Conservation (phyloP, 176 grass and related monocot genomes). For the Aegilops speltoides region DNA sequence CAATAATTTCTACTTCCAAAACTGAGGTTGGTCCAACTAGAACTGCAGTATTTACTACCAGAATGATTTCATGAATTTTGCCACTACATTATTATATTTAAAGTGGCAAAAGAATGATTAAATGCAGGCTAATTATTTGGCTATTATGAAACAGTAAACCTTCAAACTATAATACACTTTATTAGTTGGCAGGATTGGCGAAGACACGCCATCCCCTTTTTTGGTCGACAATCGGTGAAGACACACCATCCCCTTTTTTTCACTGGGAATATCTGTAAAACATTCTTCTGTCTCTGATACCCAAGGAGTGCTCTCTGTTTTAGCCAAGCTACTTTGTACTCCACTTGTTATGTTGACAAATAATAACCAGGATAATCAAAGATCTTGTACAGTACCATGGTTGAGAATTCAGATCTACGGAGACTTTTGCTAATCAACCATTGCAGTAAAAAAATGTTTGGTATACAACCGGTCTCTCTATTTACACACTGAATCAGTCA, state of each 20-base stretch:
- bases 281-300: not conserved
- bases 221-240: too few species aligned
- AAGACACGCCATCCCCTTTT: too few species aligned
- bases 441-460: not conserved
- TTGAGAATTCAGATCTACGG: not conserved
- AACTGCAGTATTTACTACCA: too few species aligned
- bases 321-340: not conserved
- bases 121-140: too few species aligned
- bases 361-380: not conserved
- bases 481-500: constrained; percentile 25
- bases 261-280: not conserved
- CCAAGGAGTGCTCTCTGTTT: not conserved
- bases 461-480: not conserved
- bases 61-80: too few species aligned
- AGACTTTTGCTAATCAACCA: not conserved
- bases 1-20: too few species aligned
- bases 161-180: too few species aligned
- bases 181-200: too few species aligned
- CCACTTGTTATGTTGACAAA: not conserved
- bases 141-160: too few species aligned
- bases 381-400: not conserved
- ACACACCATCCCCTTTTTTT: not conserved
- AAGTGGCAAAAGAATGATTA: too few species aligned
- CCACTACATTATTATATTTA: too few species aligned
- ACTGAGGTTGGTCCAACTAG: too few species aligned